Evolutionary conservation across 176 grass and related monocot genomes (phyloP).

Genomic region (Oryza punctata): DNA sequence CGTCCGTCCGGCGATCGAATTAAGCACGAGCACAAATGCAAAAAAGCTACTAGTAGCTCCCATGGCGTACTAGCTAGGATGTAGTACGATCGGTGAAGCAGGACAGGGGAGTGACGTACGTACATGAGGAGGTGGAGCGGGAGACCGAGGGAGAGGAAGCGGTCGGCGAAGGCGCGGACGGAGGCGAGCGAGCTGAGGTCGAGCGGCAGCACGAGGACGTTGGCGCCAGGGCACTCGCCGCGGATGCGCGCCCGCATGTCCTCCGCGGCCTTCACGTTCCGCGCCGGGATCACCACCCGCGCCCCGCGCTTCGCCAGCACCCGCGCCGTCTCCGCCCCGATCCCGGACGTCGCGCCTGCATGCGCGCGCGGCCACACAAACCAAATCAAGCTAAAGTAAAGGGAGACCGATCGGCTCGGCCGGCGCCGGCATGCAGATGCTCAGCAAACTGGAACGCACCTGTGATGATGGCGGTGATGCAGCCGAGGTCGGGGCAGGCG

Average conservation of each 20-base stretch:
- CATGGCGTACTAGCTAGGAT: not conserved
- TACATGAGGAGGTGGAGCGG: conserved; percentile 93
- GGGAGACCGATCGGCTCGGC: not conserved
- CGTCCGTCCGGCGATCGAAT: not conserved
- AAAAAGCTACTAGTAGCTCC: not conserved
- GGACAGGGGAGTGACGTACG: not conserved
- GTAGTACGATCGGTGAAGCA: not conserved
- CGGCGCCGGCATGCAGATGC: too few relatives aligned
- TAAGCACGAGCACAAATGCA: not conserved
- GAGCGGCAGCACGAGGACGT: conserved; percentile 73
- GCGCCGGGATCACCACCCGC: conserved; percentile 71
- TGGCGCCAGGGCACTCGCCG: conserved; percentile 53
- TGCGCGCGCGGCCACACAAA: not conserved
- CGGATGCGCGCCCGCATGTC: conserved; percentile 62
- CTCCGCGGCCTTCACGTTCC: conserved; percentile 81
- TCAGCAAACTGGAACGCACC: conserved; percentile 21
- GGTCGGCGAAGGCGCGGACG: conserved; percentile 62
- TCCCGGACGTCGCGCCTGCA: conserved; percentile 85
- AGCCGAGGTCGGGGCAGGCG: conserved; percentile 41
- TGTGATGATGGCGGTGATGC: conserved; percentile 75
- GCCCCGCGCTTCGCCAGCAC: conserved; percentile 88
- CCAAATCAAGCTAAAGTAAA: not conserved
- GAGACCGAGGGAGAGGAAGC: conserved; percentile 66
- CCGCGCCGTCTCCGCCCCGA: conserved; percentile 86
- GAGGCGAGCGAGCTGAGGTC: conserved; percentile 93